Evolutionary conservation across 75 land plant genomes (phyloP).

Genomic region (Chamaecyparis obtusa): DNA sequence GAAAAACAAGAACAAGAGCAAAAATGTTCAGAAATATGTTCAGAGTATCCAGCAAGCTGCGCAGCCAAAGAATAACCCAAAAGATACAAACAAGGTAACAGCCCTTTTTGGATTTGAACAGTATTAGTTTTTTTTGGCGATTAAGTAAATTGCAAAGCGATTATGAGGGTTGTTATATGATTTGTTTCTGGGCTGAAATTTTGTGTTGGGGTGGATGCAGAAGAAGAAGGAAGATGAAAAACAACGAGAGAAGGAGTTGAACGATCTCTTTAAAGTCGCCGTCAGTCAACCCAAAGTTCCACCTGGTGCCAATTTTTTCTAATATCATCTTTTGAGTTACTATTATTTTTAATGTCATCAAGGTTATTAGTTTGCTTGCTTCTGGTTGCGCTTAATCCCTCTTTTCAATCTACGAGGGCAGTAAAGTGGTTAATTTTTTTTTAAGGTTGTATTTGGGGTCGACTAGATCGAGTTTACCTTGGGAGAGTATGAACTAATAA

Average conservation of each 20-base stretch:
- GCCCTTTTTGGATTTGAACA: background rate
- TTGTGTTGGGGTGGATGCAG: slow-evolving; percentile 39
- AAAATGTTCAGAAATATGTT: slow-evolving; percentile 97
- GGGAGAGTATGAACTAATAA: background rate
- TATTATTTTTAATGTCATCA: background rate
- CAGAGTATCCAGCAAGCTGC: slow-evolving; percentile 81
- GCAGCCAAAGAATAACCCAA: slow-evolving; percentile 70
- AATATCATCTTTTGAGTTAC: background rate
- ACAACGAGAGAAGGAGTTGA: slow-evolving; percentile 92
- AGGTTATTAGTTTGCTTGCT: background rate
- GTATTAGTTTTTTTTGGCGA: background rate
- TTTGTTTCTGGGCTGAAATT: background rate
- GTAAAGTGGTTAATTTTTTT: background rate
- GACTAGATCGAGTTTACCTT: background rate
- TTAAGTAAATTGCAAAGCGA: background rate
- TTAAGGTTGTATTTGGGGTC: background rate
- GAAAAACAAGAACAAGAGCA: slow-evolving; percentile 99
- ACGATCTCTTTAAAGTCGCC: slow-evolving; percentile 94
- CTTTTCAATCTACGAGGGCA: background rate
- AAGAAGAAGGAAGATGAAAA: slow-evolving; percentile 99
- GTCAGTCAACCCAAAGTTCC: slow-evolving; percentile 98
- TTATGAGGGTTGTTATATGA: background rate
- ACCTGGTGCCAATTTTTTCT: slow-evolving; percentile 49
- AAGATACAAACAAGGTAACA: slow-evolving; percentile 22
- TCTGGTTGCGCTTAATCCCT: background rate